Percentiles rank a stretch among this genome's conserved stretches.
phyloP scores from a whole-genome alignment of 345 rosid species.

The Angophora floribunda region DNA sequence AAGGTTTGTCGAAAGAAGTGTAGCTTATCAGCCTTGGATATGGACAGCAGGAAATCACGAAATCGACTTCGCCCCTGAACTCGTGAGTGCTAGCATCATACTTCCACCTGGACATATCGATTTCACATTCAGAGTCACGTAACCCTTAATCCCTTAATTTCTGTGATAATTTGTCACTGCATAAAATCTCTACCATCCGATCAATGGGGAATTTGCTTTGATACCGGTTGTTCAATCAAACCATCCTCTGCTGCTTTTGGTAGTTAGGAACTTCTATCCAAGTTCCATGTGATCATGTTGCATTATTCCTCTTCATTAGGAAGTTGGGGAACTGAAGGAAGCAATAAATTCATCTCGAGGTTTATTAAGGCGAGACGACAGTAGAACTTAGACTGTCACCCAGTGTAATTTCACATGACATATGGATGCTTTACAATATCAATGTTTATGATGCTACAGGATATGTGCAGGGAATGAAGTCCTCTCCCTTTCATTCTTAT shows the following conservation, averaged over 20 bases:
- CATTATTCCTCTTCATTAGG: not conserved
- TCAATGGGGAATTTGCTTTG: not conserved
- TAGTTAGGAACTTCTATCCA: not conserved
- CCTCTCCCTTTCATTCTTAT: not conserved
- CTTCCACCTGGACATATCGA: not conserved
- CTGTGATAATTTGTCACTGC: not conserved
- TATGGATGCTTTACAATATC: not conserved
- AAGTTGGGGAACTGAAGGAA: not conserved
- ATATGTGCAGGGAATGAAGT: not conserved
- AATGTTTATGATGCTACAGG: not conserved
- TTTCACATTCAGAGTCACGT: not conserved
- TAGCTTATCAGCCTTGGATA: constrained; percentile 40
- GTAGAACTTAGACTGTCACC: not conserved
- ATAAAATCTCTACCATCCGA: not conserved
- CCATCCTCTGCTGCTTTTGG: not conserved
- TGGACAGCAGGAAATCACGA: constrained; percentile 49
- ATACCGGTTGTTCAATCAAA: not conserved
- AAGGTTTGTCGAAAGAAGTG: constrained; percentile 27
- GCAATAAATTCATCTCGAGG: not conserved
- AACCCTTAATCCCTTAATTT: not conserved
- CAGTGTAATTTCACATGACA: not conserved
- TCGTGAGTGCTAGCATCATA: constrained; percentile 11
- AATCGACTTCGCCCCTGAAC: constrained; percentile 9
- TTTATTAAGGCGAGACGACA: not conserved
- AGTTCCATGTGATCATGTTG: not conserved